These are phyloP conservation scores for Tolypocladium tropicale DNA, from an alignment of 2,329 filamentous ascomycete species.

Conservation along the genomic window DNA sequence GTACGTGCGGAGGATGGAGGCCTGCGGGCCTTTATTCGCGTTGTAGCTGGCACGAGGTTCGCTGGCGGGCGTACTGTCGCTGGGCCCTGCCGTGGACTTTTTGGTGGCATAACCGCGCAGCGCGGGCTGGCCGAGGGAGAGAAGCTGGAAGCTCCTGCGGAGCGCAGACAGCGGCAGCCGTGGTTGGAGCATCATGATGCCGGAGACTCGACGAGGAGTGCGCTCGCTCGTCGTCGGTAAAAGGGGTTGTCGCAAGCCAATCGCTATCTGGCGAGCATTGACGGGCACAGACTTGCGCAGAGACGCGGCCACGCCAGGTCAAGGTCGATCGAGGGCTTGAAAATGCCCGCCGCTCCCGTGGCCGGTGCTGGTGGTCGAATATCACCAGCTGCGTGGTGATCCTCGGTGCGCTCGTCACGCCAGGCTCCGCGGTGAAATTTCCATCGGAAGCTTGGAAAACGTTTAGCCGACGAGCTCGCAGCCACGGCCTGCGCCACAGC, in stretches of 20 bases:
- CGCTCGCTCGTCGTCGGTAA: background rate
- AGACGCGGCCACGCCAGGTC: background rate
- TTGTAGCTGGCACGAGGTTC: slow-evolving; percentile 9
- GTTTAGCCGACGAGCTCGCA: slow-evolving; percentile 11
- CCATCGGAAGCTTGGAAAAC: slow-evolving; percentile 13
- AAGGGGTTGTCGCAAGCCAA: background rate
- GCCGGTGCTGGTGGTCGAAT: background rate
- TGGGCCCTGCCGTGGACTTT: slow-evolving; percentile 9
- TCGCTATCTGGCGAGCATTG: background rate
- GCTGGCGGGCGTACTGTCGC: slow-evolving; percentile 6
- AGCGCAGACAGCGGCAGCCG: slow-evolving; percentile 17
- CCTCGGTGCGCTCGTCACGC: background rate
- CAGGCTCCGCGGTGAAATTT: slow-evolving; percentile 10
- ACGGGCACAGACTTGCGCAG: background rate
- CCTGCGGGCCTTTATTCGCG: slow-evolving; percentile 17
- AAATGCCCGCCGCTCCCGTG: background rate
- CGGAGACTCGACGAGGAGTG: background rate
- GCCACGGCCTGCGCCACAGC: slow-evolving; percentile 8
- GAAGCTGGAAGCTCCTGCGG: slow-evolving; percentile 16
- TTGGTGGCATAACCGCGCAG: slow-evolving; percentile 21
- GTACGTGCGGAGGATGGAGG: slow-evolving; percentile 64
- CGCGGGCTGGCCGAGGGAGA: slow-evolving; percentile 15
- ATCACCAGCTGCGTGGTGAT: background rate
- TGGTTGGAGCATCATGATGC: slow-evolving; percentile 19
- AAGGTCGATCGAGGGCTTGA: background rate